Percentiles rank a stretch among this genome's conserved stretches.
Evolutionary conservation across 257 asterid genomes (phyloP).

Genomic region (Paraleonurus japonicus): DNA sequence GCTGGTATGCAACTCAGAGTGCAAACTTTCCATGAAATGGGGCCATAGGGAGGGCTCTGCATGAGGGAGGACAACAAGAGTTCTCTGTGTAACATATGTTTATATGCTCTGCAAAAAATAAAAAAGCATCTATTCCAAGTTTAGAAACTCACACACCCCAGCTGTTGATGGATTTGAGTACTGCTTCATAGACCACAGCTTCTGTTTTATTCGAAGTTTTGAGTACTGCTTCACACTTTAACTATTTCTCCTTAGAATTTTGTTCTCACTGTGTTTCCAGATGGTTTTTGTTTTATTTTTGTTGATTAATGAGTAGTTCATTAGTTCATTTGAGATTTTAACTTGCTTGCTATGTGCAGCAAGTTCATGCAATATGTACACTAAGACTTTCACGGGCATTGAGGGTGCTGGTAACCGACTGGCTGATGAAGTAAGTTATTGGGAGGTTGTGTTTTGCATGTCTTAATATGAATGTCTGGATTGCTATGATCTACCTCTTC

Average conservation of each 20-base stretch:
- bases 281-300: background rate
- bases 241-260: background rate
- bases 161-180: slow-evolving; percentile 11
- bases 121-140: background rate
- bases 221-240: background rate
- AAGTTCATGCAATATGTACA: slow-evolving; percentile 79
- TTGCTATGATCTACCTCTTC: slow-evolving; percentile 12
- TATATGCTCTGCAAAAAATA: background rate
- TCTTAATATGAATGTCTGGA: background rate
- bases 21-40: slow-evolving; percentile 1
- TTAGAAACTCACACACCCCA: background rate
- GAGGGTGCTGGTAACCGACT: slow-evolving; percentile 87
- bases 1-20: slow-evolving; percentile 3
- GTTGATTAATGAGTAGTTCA: background rate
- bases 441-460: background rate
- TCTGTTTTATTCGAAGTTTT: background rate
- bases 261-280: background rate
- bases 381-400: slow-evolving; percentile 87
- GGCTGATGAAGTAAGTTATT: slow-evolving; percentile 86
- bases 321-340: background rate
- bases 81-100: background rate
- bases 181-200: background rate
- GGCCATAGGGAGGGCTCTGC: background rate
- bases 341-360: slow-evolving; percentile 53
- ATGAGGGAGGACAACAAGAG: background rate